These are phyloP conservation scores for Mucor irregularis DNA, from an alignment of 371 early-diverging fungal species.

Conservation along the genomic window DNA sequence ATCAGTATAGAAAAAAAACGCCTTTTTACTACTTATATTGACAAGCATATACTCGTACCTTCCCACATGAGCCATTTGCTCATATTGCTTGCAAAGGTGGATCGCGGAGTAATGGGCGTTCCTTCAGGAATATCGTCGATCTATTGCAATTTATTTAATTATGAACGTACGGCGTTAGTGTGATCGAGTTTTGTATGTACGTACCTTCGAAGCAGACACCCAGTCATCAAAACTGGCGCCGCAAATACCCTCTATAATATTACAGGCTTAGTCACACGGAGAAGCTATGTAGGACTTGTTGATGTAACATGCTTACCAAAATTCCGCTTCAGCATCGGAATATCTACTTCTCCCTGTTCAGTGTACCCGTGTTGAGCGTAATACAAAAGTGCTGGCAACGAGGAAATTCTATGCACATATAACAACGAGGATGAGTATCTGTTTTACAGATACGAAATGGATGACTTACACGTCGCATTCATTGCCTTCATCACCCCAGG, in stretches of 20 bases:
- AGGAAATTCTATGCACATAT: slow-evolving; percentile 47
- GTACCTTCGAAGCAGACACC: slow-evolving; percentile 66
- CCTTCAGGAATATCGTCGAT: slow-evolving; percentile 57
- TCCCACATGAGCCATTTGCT: slow-evolving; percentile 90
- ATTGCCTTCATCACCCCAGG: slow-evolving; percentile 92
- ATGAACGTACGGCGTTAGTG: no score
- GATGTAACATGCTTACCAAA: slow-evolving; percentile 48
- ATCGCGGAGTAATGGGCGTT: slow-evolving; percentile 44
- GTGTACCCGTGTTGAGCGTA: slow-evolving; percentile 79
- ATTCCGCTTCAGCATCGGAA: slow-evolving; percentile 51
- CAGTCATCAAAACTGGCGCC: slow-evolving; percentile 81
- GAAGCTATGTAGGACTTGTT: neutral
- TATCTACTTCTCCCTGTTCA: slow-evolving; percentile 59
- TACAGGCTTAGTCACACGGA: neutral
- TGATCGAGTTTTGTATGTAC: neutral
- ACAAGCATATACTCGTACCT: slow-evolving; percentile 52
- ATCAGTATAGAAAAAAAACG: neutral
- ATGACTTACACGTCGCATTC: slow-evolving; percentile 75
- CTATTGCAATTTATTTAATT: no score
- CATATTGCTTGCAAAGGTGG: slow-evolving; percentile 70
- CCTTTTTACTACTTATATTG: neutral
- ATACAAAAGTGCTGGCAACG: slow-evolving; percentile 75
- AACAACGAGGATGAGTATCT: neutral
- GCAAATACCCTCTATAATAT: slow-evolving; percentile 62
- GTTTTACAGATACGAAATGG: neutral